phyloP scores from a whole-genome alignment of 257 asterid species.

The Avicennia marina region DNA sequence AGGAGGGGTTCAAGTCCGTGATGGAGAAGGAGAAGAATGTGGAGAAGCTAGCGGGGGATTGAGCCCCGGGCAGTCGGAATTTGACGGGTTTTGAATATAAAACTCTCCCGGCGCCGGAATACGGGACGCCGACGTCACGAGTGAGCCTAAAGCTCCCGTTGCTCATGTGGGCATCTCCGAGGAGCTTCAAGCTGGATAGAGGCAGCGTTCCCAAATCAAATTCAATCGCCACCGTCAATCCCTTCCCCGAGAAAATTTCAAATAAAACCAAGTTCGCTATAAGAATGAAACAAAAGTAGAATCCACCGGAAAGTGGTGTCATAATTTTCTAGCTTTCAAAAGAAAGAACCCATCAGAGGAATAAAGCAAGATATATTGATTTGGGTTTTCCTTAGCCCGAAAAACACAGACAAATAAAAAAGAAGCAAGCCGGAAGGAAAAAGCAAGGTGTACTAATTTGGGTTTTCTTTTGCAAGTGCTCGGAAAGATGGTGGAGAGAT shows the following conservation, averaged over 20 bases:
- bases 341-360: slow-evolving; percentile 29
- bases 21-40: slow-evolving; percentile 78
- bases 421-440: too few relatives aligned
- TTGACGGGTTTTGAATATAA: slow-evolving; percentile 59
- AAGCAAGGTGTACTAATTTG: too few relatives aligned
- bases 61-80: slow-evolving; percentile 47
- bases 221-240: slow-evolving; percentile 18
- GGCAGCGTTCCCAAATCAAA: slow-evolving; percentile 64
- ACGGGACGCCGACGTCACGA: slow-evolving; percentile 63
- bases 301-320: slow-evolving; percentile 37
- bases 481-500: too few relatives aligned
- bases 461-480: too few relatives aligned
- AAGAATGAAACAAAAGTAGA: slow-evolving; percentile 2
- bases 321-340: slow-evolving; percentile 27
- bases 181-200: slow-evolving; percentile 54
- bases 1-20: slow-evolving; percentile 59
- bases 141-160: slow-evolving; percentile 68
- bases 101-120: slow-evolving; percentile 73
- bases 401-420: too few relatives aligned
- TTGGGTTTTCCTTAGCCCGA: too few relatives aligned
- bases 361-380: background rate
- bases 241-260: slow-evolving; percentile 11
- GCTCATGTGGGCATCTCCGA: slow-evolving; percentile 79
- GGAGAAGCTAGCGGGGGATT: slow-evolving; percentile 47
- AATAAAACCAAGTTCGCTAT: slow-evolving; percentile 4